These are phyloP conservation scores for Metschnikowia peoriensis DNA, from an alignment of 805 yeast species.

Conservation along the genomic window DNA sequence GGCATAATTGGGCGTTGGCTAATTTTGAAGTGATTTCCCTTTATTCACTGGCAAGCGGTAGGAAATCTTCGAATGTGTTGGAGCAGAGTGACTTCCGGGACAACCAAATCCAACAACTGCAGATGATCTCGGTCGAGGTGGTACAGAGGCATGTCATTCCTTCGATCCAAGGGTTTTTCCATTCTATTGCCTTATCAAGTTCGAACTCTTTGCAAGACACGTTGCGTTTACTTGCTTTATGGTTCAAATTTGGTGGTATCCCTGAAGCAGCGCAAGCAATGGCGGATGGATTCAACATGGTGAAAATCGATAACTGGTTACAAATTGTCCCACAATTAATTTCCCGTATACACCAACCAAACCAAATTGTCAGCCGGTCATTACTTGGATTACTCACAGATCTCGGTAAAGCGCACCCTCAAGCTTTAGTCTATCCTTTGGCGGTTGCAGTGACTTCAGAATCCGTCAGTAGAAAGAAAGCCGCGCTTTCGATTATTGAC, in stretches of 20 bases:
- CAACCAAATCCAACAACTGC: slow-evolving; percentile 16
- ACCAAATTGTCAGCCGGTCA: slow-evolving; percentile 76
- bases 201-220: slow-evolving; percentile 92
- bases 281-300: slow-evolving; percentile 85
- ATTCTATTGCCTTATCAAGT: slow-evolving; percentile 83
- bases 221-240: slow-evolving; percentile 79
- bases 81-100: slow-evolving; percentile 27
- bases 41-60: slow-evolving; percentile 31
- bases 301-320: slow-evolving; percentile 89
- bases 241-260: slow-evolving; percentile 96
- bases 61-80: slow-evolving; percentile 18
- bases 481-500: slow-evolving; percentile 88
- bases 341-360: slow-evolving; percentile 94
- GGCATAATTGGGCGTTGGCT: slow-evolving; percentile 99
- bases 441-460: slow-evolving; percentile 96
- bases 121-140: slow-evolving; percentile 44
- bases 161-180: slow-evolving; percentile 94
- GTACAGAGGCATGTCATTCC: slow-evolving; percentile 90
- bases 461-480: slow-evolving; percentile 81
- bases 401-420: slow-evolving; percentile 94
- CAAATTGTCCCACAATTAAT: slow-evolving; percentile 94
- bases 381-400: slow-evolving; percentile 79
- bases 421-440: slow-evolving; percentile 90
- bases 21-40: slow-evolving; percentile 91
- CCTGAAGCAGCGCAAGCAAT: slow-evolving; percentile 89